Evolutionary conservation across 2,329 filamentous ascomycete species (phyloP).

Genomic region (Akanthomyces uredinophilus): DNA sequence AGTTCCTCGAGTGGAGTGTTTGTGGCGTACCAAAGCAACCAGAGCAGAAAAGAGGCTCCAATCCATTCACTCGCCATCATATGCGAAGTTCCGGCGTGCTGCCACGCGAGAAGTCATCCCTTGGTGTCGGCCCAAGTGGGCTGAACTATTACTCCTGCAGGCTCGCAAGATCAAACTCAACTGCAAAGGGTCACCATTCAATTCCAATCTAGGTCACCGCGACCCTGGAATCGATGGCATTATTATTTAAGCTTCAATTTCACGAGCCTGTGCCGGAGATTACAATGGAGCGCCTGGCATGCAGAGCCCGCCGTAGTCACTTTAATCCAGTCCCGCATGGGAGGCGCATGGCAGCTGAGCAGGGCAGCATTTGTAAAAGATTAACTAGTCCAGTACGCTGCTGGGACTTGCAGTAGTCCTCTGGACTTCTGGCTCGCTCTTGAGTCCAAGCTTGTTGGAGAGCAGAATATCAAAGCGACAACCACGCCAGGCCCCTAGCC

Average conservation of each 20-base stretch:
- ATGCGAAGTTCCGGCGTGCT: neutral
- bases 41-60: neutral
- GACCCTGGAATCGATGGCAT: neutral
- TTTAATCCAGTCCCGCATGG: neutral
- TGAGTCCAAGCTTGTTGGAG: neutral
- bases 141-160: neutral
- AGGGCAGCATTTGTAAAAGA: neutral
- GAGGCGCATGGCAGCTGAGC: neutral
- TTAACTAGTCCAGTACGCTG: neutral
- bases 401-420: neutral
- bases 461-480: slow-evolving; percentile 6
- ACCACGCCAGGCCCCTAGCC: neutral
- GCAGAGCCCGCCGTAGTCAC: neutral
- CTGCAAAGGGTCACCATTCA: neutral
- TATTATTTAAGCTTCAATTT: neutral
- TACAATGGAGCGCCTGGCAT: neutral
- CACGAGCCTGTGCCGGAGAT: slow-evolving; percentile 4
- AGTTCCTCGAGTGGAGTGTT: neutral
- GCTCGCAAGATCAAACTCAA: slow-evolving; percentile 6
- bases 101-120: slow-evolving; percentile 2
- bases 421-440: neutral
- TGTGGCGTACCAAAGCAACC: neutral
- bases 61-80: neutral
- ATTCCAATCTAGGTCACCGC: neutral
- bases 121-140: neutral